Evolutionary conservation across 352 stramenopile species (phyloP), one percentile per base, ranked within the genome.

Genomic region (Phytopythium chamaehyphon): DNA sequence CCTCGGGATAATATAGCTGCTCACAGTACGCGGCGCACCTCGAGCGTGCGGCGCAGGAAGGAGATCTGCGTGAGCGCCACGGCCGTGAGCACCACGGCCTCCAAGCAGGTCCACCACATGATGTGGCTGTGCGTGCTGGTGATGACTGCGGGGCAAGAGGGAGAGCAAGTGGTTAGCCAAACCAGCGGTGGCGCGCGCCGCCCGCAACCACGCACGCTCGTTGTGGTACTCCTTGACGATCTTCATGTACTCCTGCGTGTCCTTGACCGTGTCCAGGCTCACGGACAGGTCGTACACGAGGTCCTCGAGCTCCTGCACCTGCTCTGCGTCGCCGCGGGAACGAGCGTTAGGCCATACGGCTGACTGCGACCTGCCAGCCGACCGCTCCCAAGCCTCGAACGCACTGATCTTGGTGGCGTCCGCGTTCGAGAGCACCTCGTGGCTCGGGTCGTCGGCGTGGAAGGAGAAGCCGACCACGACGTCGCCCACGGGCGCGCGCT

Each of bases 321-420:
- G 84, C 47, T 91, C 84, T 94, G 44, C 22, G 16, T 35, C 35
- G 23, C 37, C 57, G 6, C 4, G 21, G 44, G n/a, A 12, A 23
- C 21, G 6, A 50, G 40, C 24, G n/a, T 47, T 28, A 50, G 22
- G n/a, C n/a, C n/a, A n/a, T n/a, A n/a, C n/a, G n/a, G n/a, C n/a
- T n/a, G n/a, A n/a, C n/a, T n/a, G n/a, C n/a, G n/a, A n/a, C n/a
- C n/a, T n/a, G n/a, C n/a, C n/a, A n/a, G n/a, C n/a, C n/a, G n/a
- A n/a, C n/a, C n/a, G n/a, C n/a, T n/a, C n/a, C n/a, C n/a, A 46
- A 40, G 6, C 12, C 21, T 47, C 16, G 46, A 1, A 86, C 76
- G 72, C 69, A 94, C 84, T 88, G 76, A 95, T 95, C 59, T 89
- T 91, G 56, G 84, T 86, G 23, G 84, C 82, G 53, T 95, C 84